Base-by-base conservation (phyloP, 1,284 basidiomycete species). In the Trichosporon asahii region DNA sequence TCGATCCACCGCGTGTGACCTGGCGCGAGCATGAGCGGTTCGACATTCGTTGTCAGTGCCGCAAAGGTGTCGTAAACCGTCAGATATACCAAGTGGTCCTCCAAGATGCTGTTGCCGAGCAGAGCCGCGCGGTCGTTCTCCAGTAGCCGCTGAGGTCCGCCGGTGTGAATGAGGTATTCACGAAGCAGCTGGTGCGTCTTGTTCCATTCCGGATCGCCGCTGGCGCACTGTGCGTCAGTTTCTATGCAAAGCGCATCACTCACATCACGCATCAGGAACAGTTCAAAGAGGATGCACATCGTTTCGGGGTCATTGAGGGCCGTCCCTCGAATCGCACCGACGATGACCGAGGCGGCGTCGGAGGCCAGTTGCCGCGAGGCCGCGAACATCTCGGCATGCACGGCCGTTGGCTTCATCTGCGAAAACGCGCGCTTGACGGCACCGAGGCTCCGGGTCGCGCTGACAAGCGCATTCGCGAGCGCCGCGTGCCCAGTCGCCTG, bases 41-140 rank as follows among this genome's bases (percentile, higher is more conserved):
- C 64, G 6, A 68, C 33, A 9, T 67, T 67, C 8, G 69, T 35
- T 2, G 44, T 66, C 15, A 70, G 57, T 0, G 71, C 66, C 3
- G 71, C 68, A 11, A 72, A 72, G 0, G 68, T 66, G 64, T 72
- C 71, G 64, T 72, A 72, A 11, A 68, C 12, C 0, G 71, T 35
- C 15, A 72, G 35, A 18, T 72, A 72, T 29, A 72, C 71, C 3
- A 72, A 60, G 18, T 72, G 71, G 35, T 72, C 68, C 21, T 67
- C 71, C 1, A 70, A 46, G 25, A 72, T 37, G n/a, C 68, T 68
- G 63, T 66, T 68, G 9, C 66, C 49, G 23, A 60, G 46, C 18
- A 55, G 11, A 14, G 68, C 23, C 4, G 57, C 64, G 8, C 68
- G 44, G 40, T 63, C 68, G 11, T 61, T 65, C 15, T 66, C 68